Evolutionary conservation across 208 protist species (phyloP).

Genomic region (Willaertia magna): DNA sequence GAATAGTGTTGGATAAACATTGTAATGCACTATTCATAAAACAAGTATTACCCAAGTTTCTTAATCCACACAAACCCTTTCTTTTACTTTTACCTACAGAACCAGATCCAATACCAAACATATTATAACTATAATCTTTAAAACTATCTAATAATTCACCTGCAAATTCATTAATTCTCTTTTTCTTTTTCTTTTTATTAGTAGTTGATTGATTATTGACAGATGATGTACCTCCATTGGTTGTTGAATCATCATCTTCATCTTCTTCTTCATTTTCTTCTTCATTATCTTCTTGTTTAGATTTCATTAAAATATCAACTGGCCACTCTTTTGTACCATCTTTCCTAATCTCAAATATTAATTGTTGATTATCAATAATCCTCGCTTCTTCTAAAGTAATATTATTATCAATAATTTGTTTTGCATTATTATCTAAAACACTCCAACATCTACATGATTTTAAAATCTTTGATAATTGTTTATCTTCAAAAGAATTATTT

Average conservation of each 20-base stretch:
- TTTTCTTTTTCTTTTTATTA: background rate
- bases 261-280: background rate
- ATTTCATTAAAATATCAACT: background rate
- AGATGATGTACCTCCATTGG: too few relatives aligned
- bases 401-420: background rate
- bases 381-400: background rate
- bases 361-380: background rate
- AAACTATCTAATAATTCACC: background rate
- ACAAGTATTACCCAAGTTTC: conserved; percentile 70
- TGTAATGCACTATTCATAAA: conserved; percentile 69
- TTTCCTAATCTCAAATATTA: background rate
- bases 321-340: background rate
- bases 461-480: background rate
- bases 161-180: too few relatives aligned
- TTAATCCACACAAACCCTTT: conserved; percentile 31
- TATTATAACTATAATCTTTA: background rate
- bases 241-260: background rate
- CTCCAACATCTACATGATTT: background rate
- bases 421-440: background rate
- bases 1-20: conserved; percentile 45
- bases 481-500: too few relatives aligned
- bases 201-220: too few relatives aligned
- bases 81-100: background rate
- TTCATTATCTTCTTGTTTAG: background rate
- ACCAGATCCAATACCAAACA: background rate